Evolutionary conservation across 169 alveolate genomes (phyloP).

Genomic region (Toxoplasma gondii): DNA sequence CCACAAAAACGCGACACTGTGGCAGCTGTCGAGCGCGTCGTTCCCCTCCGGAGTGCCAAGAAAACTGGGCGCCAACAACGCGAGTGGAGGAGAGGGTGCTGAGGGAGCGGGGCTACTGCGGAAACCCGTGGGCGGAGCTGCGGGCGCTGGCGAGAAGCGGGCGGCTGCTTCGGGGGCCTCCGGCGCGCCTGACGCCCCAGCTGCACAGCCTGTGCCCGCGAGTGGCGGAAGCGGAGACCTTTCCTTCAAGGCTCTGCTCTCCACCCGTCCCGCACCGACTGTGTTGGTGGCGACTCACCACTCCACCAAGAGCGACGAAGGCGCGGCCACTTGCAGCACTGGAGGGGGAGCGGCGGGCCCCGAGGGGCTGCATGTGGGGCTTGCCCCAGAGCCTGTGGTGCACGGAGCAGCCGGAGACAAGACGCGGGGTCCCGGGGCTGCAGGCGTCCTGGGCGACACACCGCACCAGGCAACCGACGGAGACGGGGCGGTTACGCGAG

Average conservation of each 20-base stretch:
- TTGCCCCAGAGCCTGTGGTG: slow-evolving; percentile 15
- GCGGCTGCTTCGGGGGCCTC: slow-evolving; percentile 10
- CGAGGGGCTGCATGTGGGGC: not conserved
- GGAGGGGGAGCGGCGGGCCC: not conserved
- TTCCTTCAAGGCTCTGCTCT: slow-evolving; percentile 57
- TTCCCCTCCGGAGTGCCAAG: slow-evolving; percentile 47
- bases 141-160: not conserved
- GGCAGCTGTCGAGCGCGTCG: slow-evolving; percentile 67
- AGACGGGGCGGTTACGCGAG: not conserved
- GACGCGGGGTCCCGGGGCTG: not conserved
- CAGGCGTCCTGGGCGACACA: too few species aligned
- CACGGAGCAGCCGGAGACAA: slow-evolving; percentile 46
- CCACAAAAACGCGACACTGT: slow-evolving; percentile 49
- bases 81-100: not conserved
- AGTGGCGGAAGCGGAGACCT: slow-evolving; percentile 31
- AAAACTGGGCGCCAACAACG: slow-evolving; percentile 7
- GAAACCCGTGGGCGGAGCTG: not conserved
- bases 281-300: slow-evolving; percentile 38
- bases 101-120: slow-evolving; percentile 19
- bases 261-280: slow-evolving; percentile 23
- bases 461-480: too few species aligned
- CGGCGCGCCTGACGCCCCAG: not conserved
- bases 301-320: not conserved
- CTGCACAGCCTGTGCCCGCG: not conserved
- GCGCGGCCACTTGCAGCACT: not conserved